Evolutionary conservation across 495 filamentous ascomycete genomes (phyloP), one percentile per base, ranked within the genome.

Genomic region (Friedmanniomyces simplex): DNA sequence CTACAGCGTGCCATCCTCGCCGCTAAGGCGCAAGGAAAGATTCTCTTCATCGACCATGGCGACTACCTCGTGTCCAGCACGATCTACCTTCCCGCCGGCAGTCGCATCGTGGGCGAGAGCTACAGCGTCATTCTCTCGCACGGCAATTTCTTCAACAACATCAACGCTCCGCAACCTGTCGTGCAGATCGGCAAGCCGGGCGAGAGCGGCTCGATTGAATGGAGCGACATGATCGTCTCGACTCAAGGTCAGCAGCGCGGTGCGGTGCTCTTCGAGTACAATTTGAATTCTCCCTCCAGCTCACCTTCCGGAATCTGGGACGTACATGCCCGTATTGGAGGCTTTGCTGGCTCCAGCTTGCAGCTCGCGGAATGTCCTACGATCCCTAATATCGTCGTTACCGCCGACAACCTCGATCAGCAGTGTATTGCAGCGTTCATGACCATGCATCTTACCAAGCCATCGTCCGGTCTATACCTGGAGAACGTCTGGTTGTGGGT

Each of bases 401-500:
- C 50, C 67, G 72, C 42, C 72, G 76, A 41, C 71, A 70, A 67
- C 48, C 54, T 79, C 30, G 76, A 81, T 56, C 25, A 67, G 18
- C 63, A 79, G 39, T 93, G 88, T 66, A 77, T 87, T 48, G 79
- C 77, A 0, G 86, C 79, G 2, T 88, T 82, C 64, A 77, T 87
- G 72, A 74, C 75, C 37, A 77, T 88, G 76, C 83, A 88, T 67
- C 71, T 89, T 47, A 82, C 86, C 0, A 67, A 61, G 14, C 72
- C 36, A 85, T 83, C 85, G 58, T 84, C 18, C 84, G 86, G 84
- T 32, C 61, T 81, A 14, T 87, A 86, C 65, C 57, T 83, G 62
- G 84, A 88, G 71, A 88, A 88, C 65, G 72, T 73, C 39, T 88
- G 83, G 85, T 59, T 86, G 11, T 88, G 85, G 84, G 79, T 78